Conservation (phyloP, 2,329 filamentous ascomycete genomes). For the Lithohypha guttulata region DNA sequence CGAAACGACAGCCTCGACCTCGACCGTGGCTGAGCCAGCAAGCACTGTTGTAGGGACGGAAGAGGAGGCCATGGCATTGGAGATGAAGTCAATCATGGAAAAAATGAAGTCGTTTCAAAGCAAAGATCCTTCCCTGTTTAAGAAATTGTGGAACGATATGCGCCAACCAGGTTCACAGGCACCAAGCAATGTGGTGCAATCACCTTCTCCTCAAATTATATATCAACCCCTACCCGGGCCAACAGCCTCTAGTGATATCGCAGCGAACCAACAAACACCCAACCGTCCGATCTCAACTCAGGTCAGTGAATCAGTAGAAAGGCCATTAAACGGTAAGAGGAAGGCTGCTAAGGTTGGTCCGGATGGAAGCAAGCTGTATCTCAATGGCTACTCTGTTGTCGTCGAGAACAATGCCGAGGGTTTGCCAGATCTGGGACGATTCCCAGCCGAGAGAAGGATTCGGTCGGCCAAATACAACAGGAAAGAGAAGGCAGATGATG, state of each 20-base stretch:
- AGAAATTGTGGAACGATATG: slow-evolving; percentile 44
- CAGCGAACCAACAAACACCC: slow-evolving; percentile 2
- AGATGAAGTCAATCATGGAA: slow-evolving; percentile 46
- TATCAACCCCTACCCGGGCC: slow-evolving; percentile 7
- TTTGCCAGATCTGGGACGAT: slow-evolving; percentile 22
- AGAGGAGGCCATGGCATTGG: slow-evolving; percentile 34
- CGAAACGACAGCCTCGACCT: not conserved
- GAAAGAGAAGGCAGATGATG: not conserved
- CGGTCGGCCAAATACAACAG: slow-evolving; percentile 11
- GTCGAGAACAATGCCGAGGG: slow-evolving; percentile 18
- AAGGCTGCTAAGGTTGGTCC: not conserved
- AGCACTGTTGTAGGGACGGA: not conserved
- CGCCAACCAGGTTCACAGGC: slow-evolving; percentile 32
- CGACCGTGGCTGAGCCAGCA: not conserved
- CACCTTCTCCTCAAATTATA: slow-evolving; percentile 14
- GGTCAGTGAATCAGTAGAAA: not conserved
- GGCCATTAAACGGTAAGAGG: not conserved
- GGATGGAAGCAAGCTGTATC: not conserved
- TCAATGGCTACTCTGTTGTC: slow-evolving; percentile 17
- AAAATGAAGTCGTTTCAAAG: slow-evolving; percentile 48
- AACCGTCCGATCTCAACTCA: not conserved
- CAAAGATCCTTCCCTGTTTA: slow-evolving; percentile 45
- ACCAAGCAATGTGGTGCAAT: not conserved
- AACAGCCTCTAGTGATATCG: not conserved
- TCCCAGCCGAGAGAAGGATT: slow-evolving; percentile 23